These are phyloP conservation scores for Nymphaea colorata DNA, from an alignment of 164 flowering plant species.

Conservation along the genomic window DNA sequence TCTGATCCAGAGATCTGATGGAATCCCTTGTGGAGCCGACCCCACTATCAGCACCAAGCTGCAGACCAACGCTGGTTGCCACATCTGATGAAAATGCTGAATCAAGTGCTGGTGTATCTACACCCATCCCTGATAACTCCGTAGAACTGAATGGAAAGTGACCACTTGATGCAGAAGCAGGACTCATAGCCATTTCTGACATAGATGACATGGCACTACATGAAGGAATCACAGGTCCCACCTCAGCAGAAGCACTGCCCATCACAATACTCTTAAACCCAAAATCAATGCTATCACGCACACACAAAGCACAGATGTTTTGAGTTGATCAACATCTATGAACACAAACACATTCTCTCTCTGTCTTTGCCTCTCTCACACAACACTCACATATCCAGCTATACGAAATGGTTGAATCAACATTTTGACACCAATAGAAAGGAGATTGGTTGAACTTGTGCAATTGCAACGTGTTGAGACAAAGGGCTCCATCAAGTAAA, in stretches of 20 bases:
- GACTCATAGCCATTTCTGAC: conserved; percentile 89
- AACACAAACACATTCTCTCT: too few relatives aligned
- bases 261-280: conserved; percentile 5
- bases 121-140: conserved; percentile 83
- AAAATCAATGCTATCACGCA: too few relatives aligned
- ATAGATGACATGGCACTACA: conserved; percentile 60
- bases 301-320: too few relatives aligned
- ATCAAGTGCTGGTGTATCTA: conserved; percentile 77
- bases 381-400: too few relatives aligned
- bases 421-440: too few relatives aligned
- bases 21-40: conserved; percentile 61
- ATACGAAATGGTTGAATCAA: too few relatives aligned
- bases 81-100: conserved; percentile 81
- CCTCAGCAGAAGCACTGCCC: conserved; percentile 8
- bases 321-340: too few relatives aligned
- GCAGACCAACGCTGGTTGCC: conserved; percentile 62
- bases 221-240: conserved; percentile 21
- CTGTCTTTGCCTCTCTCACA: too few relatives aligned
- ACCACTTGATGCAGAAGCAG: conserved; percentile 94
- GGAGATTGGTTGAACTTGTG: too few relatives aligned
- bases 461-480: too few relatives aligned
- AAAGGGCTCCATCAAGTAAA: too few relatives aligned
- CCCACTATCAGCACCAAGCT: conserved; percentile 68
- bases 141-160: conserved; percentile 87
- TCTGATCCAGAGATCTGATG: conserved; percentile 69